Percentiles rank a stretch among this genome's conserved stretches.
phyloP scores from a whole-genome alignment of 345 rosid genomes.

The Euphorbia pulcherrima region DNA sequence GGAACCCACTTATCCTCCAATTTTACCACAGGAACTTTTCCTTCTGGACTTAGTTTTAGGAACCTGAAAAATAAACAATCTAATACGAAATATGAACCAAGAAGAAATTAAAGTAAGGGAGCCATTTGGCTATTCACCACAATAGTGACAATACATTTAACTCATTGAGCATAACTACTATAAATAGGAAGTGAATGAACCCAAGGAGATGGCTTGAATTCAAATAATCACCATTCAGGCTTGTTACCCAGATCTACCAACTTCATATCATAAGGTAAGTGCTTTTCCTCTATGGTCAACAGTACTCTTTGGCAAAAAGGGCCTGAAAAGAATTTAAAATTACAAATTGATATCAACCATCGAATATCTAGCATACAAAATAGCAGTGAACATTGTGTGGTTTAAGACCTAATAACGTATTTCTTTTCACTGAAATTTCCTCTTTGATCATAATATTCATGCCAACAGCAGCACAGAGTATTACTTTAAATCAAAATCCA shows the following conservation, averaged over 20 bases:
- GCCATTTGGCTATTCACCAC: not conserved
- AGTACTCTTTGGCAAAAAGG: constrained; percentile 90
- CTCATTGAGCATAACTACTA: not conserved
- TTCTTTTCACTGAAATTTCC: not conserved
- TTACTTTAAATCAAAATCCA: not conserved
- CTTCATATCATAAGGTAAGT: constrained; percentile 77
- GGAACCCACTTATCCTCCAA: constrained; percentile 89
- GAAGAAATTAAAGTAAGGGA: not conserved
- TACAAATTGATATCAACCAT: not conserved
- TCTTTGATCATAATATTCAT: not conserved
- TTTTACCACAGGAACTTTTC: constrained; percentile 83
- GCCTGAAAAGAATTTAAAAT: constrained; percentile 36
- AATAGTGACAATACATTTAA: too few relatives aligned
- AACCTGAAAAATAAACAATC: constrained; percentile 44
- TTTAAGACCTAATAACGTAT: not conserved
- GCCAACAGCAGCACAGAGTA: not conserved
- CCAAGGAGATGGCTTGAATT: constrained; percentile 1
- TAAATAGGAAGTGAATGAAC: not conserved
- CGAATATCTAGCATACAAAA: not conserved
- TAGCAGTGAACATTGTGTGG: not conserved
- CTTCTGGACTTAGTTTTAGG: constrained; percentile 73
- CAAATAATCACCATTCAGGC: constrained; percentile 72
- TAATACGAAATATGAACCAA: constrained; percentile 1
- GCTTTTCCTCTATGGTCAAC: constrained; percentile 85
- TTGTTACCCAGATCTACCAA: constrained; percentile 76